Conservation (phyloP, 2,329 filamentous ascomycete genomes). For the Cyanodermella asteris region DNA sequence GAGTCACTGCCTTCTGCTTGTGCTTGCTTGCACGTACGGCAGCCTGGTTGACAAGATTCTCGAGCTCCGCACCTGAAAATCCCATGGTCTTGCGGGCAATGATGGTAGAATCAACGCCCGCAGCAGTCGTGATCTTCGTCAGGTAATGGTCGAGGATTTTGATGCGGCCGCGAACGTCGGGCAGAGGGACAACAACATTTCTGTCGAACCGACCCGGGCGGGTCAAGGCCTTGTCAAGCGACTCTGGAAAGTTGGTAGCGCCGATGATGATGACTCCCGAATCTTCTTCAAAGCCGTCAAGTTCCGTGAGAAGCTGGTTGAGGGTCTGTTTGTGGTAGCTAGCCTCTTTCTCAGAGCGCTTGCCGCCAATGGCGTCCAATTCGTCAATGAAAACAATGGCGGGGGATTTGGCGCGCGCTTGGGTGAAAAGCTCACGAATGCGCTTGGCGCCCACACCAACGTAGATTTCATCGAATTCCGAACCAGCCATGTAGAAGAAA, state of each 20-base stretch:
- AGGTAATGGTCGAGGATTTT: constrained; percentile 87
- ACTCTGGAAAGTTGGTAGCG: constrained; percentile 86
- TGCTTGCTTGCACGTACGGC: constrained; percentile 84
- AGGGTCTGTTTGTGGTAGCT: constrained; percentile 94
- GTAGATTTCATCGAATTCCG: constrained; percentile 95
- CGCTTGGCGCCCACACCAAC: constrained; percentile 93
- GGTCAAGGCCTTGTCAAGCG: constrained; percentile 84
- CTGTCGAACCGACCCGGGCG: constrained; percentile 90
- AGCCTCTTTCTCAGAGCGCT: constrained; percentile 77
- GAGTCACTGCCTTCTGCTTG: constrained; percentile 52
- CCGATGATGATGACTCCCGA: constrained; percentile 89
- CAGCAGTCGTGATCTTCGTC: constrained; percentile 63
- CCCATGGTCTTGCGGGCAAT: constrained; percentile 77
- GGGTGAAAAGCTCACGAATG: constrained; percentile 74
- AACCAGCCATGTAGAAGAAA: constrained; percentile 99
- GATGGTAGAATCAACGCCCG: constrained; percentile 61
- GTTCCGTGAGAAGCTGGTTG: constrained; percentile 87
- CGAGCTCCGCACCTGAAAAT: constrained; percentile 84
- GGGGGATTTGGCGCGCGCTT: constrained; percentile 67
- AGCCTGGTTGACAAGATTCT: constrained; percentile 92
- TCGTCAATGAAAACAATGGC: constrained; percentile 93
- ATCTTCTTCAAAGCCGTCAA: constrained; percentile 90
- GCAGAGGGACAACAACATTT: constrained; percentile 69
- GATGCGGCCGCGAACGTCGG: constrained; percentile 80
- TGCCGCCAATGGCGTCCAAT: constrained; percentile 81